These are phyloP conservation scores for Paecilomyces dactylethromorphus DNA, from an alignment of 2,329 filamentous ascomycete species.

Conservation along the genomic window DNA sequence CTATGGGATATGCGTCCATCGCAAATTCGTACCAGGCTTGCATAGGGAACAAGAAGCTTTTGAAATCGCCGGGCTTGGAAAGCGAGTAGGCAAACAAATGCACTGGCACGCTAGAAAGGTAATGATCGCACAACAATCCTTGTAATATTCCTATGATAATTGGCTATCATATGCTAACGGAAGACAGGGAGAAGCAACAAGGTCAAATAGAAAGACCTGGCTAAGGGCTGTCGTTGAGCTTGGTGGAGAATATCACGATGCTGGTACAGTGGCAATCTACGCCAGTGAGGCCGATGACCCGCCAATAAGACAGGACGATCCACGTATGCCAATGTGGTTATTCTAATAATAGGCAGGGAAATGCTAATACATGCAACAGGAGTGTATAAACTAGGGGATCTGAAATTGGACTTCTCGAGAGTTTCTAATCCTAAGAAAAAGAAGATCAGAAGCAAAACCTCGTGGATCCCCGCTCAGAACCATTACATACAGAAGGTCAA, in stretches of 20 bases:
- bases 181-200: neutral
- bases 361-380: neutral
- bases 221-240: neutral
- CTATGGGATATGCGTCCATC: slow-evolving; percentile 1
- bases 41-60: neutral
- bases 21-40: neutral
- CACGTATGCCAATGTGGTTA: neutral
- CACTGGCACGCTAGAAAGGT: slow-evolving; percentile 6
- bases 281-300: neutral
- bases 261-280: neutral
- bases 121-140: neutral
- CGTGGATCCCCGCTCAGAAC: neutral
- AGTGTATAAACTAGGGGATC: neutral
- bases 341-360: neutral
- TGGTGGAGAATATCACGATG: neutral
- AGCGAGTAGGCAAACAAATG: slow-evolving; percentile 2
- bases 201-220: neutral
- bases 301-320: neutral
- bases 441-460: neutral
- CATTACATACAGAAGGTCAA: neutral
- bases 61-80: neutral
- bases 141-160: neutral
- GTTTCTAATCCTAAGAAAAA: neutral
- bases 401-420: neutral
- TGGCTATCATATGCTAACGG: neutral